Evolutionary conservation across 2,329 filamentous ascomycete species (phyloP), one percentile per base, ranked within the genome.

Genomic region (Stagonosporopsis vannaccii): DNA sequence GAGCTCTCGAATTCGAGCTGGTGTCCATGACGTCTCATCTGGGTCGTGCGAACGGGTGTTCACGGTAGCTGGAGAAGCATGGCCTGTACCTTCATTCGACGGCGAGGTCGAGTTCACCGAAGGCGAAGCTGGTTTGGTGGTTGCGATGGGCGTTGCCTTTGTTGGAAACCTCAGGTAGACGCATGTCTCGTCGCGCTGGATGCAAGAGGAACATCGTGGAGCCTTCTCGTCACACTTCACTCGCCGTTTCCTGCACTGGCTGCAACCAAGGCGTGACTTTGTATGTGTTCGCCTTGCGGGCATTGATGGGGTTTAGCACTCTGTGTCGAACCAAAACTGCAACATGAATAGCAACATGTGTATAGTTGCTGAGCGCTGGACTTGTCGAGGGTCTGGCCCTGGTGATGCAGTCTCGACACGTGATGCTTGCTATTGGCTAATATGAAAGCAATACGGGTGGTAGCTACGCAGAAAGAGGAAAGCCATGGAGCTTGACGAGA

Each of bases 261-360:
- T 56, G 42, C 59, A 62, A 26, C 59, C 59, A 30, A 48, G 53
- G 28, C 59, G 56, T 26, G 59, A 62, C 37, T 62, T 62, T 41
- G 48, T 58, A 25, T 61, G 58, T 15, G 51, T 28, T 13, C 55
- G 55, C 43, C 56, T 58, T 22, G 32, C 40, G 19, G 58, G 58
- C 58, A 61, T 61, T 43, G 53, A 42, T 43, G n/a, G 26, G 20
- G 8, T 15, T 19, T 12, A 37, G 30, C 30, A 43, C 23, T 33
- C 8, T 13, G 42, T 43, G 19, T 20, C 4, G 15, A n/a, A 3
- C 25, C 12, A 17, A 15, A 5, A 17, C 3, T 20, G 8, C 15
- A 28, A 2, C 23, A 26, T 48, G 33, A 19, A 12, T 20, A 12
- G n/a, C 15, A 15, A 32, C 15, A 43, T 19, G 37, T 37, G 41